Base-by-base conservation (phyloP, 257 asterid genomes). In the Solanum bulbocastanum region DNA sequence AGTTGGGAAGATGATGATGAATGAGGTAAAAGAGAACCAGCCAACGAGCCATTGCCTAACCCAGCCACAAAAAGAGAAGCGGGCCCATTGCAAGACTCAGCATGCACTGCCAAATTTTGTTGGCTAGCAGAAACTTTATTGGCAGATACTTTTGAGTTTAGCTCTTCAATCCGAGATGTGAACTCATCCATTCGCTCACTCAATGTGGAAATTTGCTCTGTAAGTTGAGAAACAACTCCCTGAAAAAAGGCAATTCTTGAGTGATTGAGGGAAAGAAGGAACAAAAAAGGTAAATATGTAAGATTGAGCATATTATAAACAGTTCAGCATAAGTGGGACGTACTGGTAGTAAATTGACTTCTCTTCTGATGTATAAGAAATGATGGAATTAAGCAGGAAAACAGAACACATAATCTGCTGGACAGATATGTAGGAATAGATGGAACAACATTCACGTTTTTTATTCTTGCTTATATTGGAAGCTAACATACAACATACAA, bases 171-270 rank as follows among this genome's bases (percentile, higher is more conserved):
- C 74, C 96, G 92, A 32, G 99, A 94, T 52, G 98, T 96, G 86
- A 97, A 96, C 88, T 97, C 99, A 82, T 97, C 98, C 99, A 97
- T 97, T 87, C 99, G 93, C 90, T 97, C 98, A 37, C 93, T 95
- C 89, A 97, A 90, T 14, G 97, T 97, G 58, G 98, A 95, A 83
- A 97, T 95, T 91, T 97, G 98, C 91, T 97, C 99, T 8, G 98
- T 94, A 68, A 97, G 90, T 91, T 95, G 99, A 89, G 93, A 93
- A 52, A 94, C 93, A 37, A 94, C 91, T 60, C 98, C 99, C 99
- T 97, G 94, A 76, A 90, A 93, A 78, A 78, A 89, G 89, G 40
- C 65, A 60, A 66, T 44, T 56, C 75, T 25, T 40, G 56, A 84
- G 16, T 25, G 58, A 36, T 69, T 16, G 44, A 35, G 78, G 23